phyloP scores from a whole-genome alignment of 2,329 filamentous ascomycete genomes.

The Periconia digitata region DNA sequence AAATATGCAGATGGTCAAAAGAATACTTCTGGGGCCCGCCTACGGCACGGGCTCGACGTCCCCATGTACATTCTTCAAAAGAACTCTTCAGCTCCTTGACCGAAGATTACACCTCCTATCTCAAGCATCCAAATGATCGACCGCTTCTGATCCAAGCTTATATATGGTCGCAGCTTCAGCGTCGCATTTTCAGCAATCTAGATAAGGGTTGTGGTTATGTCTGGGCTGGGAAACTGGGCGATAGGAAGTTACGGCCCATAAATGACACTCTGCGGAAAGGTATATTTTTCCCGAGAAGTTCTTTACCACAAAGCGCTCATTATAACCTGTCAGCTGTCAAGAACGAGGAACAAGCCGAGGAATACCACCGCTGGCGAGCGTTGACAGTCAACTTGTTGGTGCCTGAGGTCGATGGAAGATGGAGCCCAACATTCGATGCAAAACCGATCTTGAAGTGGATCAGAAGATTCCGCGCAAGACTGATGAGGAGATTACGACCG shows the following conservation, averaged over 20 bases:
- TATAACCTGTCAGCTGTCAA: constrained; percentile 33
- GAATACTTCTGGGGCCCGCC: constrained; percentile 37
- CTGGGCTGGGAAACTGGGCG: constrained; percentile 42
- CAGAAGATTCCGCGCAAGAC: constrained; percentile 29
- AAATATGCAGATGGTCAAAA: constrained; percentile 39
- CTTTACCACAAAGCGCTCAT: constrained; percentile 7
- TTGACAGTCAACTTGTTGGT: constrained; percentile 41
- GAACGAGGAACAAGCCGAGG: constrained; percentile 39
- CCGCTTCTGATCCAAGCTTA: constrained; percentile 41
- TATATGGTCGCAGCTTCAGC: constrained; percentile 39
- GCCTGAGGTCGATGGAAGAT: constrained; percentile 39
- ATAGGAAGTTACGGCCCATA: constrained; percentile 37
- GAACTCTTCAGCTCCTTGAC: constrained; percentile 37
- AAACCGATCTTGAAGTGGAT: constrained; percentile 38
- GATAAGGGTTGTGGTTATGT: constrained; percentile 40
- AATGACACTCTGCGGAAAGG: constrained; percentile 42
- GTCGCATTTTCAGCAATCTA: constrained; percentile 41
- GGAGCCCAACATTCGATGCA: constrained; percentile 39
- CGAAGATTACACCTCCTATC: constrained; percentile 37
- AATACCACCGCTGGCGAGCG: constrained; percentile 41
- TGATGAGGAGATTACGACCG: constrained; percentile 35
- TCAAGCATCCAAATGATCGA: constrained; percentile 33
- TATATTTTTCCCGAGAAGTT: constrained; percentile 10
- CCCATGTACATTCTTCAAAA: constrained; percentile 32
- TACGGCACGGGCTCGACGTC: constrained; percentile 29